Evolutionary conservation across 202 grass and related monocot species (phyloP).

Genomic region (Bolboschoenoplectus hybrid): DNA sequence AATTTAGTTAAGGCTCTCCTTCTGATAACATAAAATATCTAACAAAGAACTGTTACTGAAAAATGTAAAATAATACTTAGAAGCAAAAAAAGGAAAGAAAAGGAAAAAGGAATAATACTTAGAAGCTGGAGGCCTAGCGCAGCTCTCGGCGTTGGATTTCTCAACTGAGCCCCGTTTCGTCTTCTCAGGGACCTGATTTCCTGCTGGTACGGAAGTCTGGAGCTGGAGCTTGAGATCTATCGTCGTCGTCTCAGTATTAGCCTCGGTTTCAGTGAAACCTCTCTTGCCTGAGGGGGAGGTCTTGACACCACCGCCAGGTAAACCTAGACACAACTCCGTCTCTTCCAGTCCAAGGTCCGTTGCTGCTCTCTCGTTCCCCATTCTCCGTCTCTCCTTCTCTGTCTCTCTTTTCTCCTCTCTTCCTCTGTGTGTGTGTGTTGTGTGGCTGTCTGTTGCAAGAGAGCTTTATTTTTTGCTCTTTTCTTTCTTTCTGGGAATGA

Average conservation of each 20-base stretch:
- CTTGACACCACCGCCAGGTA: constrained; percentile 39
- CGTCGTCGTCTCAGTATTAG: background rate
- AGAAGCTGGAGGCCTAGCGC: constrained; percentile 37
- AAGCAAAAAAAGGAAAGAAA: background rate
- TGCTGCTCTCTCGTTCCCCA: constrained; percentile 24
- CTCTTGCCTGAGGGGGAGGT: constrained; percentile 26
- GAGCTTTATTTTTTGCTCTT: constrained; percentile 7
- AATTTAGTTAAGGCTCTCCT: background rate
- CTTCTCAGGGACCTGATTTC: constrained; percentile 24
- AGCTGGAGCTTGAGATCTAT: constrained; percentile 37
- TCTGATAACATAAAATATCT: constrained; percentile 1
- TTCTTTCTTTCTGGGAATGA: background rate
- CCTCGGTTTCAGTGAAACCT: constrained; percentile 32
- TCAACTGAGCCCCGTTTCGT: constrained; percentile 16
- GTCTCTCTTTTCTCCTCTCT: background rate
- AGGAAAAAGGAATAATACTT: constrained; percentile 19
- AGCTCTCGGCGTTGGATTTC: constrained; percentile 16
- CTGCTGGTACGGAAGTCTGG: background rate
- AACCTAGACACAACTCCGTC: constrained; percentile 26
- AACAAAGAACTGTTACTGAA: background rate
- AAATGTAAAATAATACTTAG: background rate
- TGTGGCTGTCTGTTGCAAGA: constrained; percentile 19
- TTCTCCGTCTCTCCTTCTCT: constrained; percentile 4
- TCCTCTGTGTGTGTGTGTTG: background rate
- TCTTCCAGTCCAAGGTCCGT: constrained; percentile 23